Base-by-base conservation (phyloP, 352 stramenopile genomes). In the Phytophthora pini region DNA sequence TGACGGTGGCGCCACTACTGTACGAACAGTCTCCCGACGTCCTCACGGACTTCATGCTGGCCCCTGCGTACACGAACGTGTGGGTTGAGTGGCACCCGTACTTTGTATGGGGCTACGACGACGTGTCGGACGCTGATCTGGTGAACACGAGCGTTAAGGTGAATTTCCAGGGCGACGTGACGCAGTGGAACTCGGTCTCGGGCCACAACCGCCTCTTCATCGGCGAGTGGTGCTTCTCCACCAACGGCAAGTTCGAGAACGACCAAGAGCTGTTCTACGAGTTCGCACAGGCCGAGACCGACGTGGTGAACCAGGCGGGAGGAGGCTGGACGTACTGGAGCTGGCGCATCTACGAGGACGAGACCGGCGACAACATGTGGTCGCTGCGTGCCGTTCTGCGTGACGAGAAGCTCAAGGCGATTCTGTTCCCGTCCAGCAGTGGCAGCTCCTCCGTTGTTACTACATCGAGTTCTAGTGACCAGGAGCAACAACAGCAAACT, bases 51-150 rank as follows among this genome's bases (percentile, higher is more conserved):
- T 76, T 94, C 27, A 77, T 93, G 72, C 26, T 68, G 47, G 76
- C 73, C 1, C 73, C 78, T 0, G 56, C 47, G 27, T 83, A 84
- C 57, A 81, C 53, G 27, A 95, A 93, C 52, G 81, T 93, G 9
- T 93, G 84, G 87, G 77, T 92, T 26, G 87, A 95, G 32, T 95
- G 84, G 83, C 87, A 95, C 48, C 81, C 69, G 40, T 95, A 93
- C 70, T 93, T 93, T 53, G 72, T 93, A 1, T 95, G 84, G 87
- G 87, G 87, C 56, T 92, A 88, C 68, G 79, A 93, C 51, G 39
- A 80, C 8, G 63, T 75, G 17, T 80, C 67, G 17, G 81, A 90
- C 24, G 56, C 63, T 4, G 70, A 88, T 17, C 38, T 94, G 7
- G 57, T 92, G 36, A 70, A 72, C 52, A 66, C 65, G 3, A 66